These are phyloP conservation scores for Xylaria arbuscula DNA, from an alignment of 2,329 filamentous ascomycete genomes.

Conservation along the genomic window DNA sequence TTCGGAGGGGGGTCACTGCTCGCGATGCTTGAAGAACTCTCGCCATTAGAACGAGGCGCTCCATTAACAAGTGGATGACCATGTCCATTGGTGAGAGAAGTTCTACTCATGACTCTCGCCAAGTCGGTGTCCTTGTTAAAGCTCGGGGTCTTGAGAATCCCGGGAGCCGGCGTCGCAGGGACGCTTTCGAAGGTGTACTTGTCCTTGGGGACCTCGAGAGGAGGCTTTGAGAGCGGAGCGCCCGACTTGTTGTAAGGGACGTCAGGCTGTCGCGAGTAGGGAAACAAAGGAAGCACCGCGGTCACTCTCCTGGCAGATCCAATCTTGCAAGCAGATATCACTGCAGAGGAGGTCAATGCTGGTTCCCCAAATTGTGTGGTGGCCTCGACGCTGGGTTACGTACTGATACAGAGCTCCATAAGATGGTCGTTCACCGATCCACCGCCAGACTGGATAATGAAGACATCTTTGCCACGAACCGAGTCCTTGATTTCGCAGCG, in stretches of 20 bases:
- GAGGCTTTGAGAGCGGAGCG: constrained; percentile 82
- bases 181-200: constrained; percentile 93
- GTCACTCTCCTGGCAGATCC: constrained; percentile 93
- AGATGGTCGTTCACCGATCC: constrained; percentile 96
- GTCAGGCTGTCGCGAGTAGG: constrained; percentile 95
- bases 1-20: constrained; percentile 44
- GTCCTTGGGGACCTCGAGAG: constrained; percentile 61
- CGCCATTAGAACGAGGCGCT: constrained; percentile 49
- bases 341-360: constrained; percentile 42
- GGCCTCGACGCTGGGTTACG: neutral
- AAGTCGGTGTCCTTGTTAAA: constrained; percentile 77
- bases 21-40: constrained; percentile 29
- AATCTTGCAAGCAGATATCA: constrained; percentile 96
- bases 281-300: constrained; percentile 93
- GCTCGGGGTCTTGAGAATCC: constrained; percentile 72
- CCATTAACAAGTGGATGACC: constrained; percentile 47
- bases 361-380: neutral
- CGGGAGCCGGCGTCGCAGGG: constrained; percentile 83
- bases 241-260: constrained; percentile 96
- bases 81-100: constrained; percentile 63
- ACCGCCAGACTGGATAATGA: constrained; percentile 94
- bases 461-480: constrained; percentile 97
- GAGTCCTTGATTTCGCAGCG: constrained; percentile 96
- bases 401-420: constrained; percentile 91
- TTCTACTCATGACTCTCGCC: constrained; percentile 77